Conservation (phyloP, 805 yeast species). For the Ogataea methylovora region DNA sequence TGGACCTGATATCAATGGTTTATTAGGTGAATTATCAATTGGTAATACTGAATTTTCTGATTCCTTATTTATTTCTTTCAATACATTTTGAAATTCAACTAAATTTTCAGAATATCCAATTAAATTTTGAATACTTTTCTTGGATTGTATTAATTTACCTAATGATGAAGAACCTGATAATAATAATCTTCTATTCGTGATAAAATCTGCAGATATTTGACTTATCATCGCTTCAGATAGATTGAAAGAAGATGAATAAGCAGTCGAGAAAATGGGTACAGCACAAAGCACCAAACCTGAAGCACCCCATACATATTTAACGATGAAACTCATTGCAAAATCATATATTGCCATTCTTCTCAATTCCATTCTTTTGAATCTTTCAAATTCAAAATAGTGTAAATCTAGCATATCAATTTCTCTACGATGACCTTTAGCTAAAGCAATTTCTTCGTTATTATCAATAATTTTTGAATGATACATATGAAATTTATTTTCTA, state of each 20-base stretch:
- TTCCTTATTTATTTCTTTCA: slow-evolving; percentile 38
- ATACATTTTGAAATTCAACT: slow-evolving; percentile 56
- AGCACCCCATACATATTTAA: slow-evolving; percentile 94
- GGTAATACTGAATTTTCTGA: not conserved
- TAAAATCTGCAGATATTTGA: slow-evolving; percentile 67
- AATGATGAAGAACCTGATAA: slow-evolving; percentile 82
- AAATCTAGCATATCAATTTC: slow-evolving; percentile 74
- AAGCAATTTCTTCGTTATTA: slow-evolving; percentile 81
- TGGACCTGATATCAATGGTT: slow-evolving; percentile 23
- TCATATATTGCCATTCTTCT: slow-evolving; percentile 71
- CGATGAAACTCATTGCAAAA: slow-evolving; percentile 78
- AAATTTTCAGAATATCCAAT: slow-evolving; percentile 77
- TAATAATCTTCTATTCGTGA: slow-evolving; percentile 79
- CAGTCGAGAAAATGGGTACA: slow-evolving; percentile 64
- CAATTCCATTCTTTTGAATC: slow-evolving; percentile 68
- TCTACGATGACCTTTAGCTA: slow-evolving; percentile 71
- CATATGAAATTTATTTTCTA: slow-evolving; percentile 80
- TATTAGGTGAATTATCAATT: slow-evolving; percentile 1
- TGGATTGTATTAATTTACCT: slow-evolving; percentile 78
- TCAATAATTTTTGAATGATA: slow-evolving; percentile 75
- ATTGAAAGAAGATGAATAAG: slow-evolving; percentile 29
- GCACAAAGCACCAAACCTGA: slow-evolving; percentile 85
- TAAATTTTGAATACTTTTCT: slow-evolving; percentile 76
- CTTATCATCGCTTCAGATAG: slow-evolving; percentile 30
- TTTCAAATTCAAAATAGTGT: slow-evolving; percentile 73